A percentile compares a stretch with the other conserved stretches of the same genome.
These are phyloP conservation scores for Schwanniomyces vanrijiae DNA, from an alignment of 805 yeast genomes.

Conservation along the genomic window DNA sequence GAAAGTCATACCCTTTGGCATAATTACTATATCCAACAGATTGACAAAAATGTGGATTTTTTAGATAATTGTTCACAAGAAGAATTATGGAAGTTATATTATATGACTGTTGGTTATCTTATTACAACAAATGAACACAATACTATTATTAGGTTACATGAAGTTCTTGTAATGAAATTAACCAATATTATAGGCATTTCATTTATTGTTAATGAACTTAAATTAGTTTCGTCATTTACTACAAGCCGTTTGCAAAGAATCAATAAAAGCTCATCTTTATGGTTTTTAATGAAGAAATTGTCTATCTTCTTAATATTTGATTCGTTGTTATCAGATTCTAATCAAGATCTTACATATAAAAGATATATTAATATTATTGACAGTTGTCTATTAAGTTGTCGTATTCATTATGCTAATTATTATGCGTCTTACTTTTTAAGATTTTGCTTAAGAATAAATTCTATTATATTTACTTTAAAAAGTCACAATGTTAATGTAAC, in stretches of 20 bases:
- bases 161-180: slow-evolving; percentile 16
- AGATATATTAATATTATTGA: slow-evolving; percentile 7
- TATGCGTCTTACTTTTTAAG: slow-evolving; percentile 33
- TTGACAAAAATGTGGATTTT: not conserved
- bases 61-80: not conserved
- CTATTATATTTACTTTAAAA: not conserved
- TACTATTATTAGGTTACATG: slow-evolving; percentile 29
- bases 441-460: slow-evolving; percentile 24
- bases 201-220: slow-evolving; percentile 21
- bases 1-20: slow-evolving; percentile 34
- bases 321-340: not conserved
- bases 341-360: not conserved
- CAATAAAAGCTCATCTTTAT: slow-evolving; percentile 41
- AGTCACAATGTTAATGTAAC: not conserved
- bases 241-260: slow-evolving; percentile 28
- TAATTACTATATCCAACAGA: not conserved
- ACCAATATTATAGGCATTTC: slow-evolving; percentile 4
- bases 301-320: slow-evolving; percentile 14
- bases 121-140: slow-evolving; percentile 41
- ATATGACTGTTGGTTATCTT: slow-evolving; percentile 33
- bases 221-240: slow-evolving; percentile 30
- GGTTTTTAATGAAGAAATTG: slow-evolving; percentile 32
- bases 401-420: slow-evolving; percentile 39
- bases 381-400: slow-evolving; percentile 27
- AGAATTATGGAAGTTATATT: slow-evolving; percentile 18